Evolutionary conservation across 352 stramenopile genomes (phyloP), one percentile per base, ranked within the genome.

Genomic region (Globisporangium cystogenes): DNA sequence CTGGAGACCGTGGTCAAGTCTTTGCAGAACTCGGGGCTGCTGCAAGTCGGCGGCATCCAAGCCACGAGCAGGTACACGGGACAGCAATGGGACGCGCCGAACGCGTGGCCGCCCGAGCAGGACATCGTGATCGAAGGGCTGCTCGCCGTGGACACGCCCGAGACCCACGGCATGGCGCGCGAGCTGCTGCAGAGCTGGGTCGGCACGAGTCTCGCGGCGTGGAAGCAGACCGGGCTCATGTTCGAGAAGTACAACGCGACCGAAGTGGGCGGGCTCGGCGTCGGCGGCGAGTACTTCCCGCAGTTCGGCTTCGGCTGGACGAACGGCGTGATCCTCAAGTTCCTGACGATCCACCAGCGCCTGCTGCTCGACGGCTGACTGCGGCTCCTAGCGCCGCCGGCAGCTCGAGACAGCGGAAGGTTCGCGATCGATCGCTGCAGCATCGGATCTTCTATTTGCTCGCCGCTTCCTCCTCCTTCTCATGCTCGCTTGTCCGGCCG

Each of bases 181-280:
- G 55, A 73, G 35, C 51, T 93, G 26, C 57, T 74, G 26, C 70
- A 72, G 69, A 77, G 52, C 20, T 96, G 83, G 82, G 72, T 85
- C 24, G 48, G 70, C 10, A 65, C 83, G n/a, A 78, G 74, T 54
- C 56, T 91, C 21, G 59, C 53, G 8, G 86, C 75, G 37, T 96
- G 68, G 68, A 68, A 72, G 35, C 61, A 84, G 44, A 90, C 76
- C 24, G 77, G 81, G 14, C 62, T 87, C 50, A 95, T 96, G 85
- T 93, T 88, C 57, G 87, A 96, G 56, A 96, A 96, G 72, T 95
- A 94, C 64, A 88, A 95, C 55, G 75, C 82, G 23, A 73, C 67
- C 8, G 70, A 83, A 35, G 50, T 86, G 4, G 84, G 84, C 29
- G 73, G 72, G 0, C 64, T 89, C 7, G 82, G 85, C 33, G 69